Evolutionary conservation across 257 asterid genomes (phyloP).

Genomic region (Capsicum chinense): DNA sequence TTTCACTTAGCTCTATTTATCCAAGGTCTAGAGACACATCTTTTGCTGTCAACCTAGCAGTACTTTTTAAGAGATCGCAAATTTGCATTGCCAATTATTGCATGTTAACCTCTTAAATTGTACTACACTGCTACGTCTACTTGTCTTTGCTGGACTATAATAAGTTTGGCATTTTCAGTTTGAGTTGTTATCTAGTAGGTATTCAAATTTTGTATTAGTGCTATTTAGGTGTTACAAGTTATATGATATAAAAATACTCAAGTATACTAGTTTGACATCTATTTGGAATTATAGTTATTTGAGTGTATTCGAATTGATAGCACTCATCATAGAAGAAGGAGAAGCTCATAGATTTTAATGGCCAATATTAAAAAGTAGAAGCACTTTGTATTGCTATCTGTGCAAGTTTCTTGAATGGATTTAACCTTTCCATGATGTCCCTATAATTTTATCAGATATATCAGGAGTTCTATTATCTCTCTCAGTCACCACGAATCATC

Average conservation of each 20-base stretch:
- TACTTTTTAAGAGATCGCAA: neutral
- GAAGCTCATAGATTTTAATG: too few species aligned
- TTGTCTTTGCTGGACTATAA: neutral
- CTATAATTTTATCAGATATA: too few species aligned
- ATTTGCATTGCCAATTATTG: neutral
- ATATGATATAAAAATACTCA: constrained; percentile 5
- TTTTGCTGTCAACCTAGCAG: neutral
- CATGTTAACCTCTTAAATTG: neutral
- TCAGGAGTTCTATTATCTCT: too few species aligned
- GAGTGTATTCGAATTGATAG: too few species aligned
- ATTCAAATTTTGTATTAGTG: constrained; percentile 11
- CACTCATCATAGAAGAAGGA: too few species aligned
- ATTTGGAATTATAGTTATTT: neutral
- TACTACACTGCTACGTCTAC: neutral
- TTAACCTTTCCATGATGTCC: too few species aligned
- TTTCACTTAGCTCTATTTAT: too few species aligned
- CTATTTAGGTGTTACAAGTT: constrained; percentile 14
- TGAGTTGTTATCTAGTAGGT: neutral
- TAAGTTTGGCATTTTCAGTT: neutral
- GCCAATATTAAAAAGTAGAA: too few species aligned
- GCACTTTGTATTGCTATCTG: too few species aligned
- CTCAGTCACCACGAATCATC: too few species aligned
- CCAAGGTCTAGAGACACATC: neutral
- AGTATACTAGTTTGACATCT: neutral
- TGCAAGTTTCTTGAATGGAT: too few species aligned